Evolutionary conservation across 495 filamentous ascomycete species (phyloP).

Genomic region (Neohortaea acidophila): DNA sequence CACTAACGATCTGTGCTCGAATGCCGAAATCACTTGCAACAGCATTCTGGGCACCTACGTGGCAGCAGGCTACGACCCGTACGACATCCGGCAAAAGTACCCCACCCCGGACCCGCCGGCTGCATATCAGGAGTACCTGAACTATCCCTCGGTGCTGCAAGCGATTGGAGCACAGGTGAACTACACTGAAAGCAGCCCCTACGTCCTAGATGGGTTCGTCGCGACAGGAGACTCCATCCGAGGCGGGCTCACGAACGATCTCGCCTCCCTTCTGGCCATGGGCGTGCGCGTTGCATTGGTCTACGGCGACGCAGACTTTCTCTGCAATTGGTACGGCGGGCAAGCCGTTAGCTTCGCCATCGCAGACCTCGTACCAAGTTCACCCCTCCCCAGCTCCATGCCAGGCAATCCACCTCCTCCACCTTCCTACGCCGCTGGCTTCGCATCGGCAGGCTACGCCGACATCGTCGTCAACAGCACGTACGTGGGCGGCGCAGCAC

Average conservation of each 20-base stretch:
- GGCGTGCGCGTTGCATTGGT: slow-evolving; percentile 25
- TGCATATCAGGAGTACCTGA: slow-evolving; percentile 25
- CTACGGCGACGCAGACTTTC: slow-evolving; percentile 27
- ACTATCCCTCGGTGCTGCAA: slow-evolving; percentile 21
- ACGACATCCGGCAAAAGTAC: slow-evolving; percentile 22
- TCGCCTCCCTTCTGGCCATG: slow-evolving; percentile 20
- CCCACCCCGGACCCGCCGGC: slow-evolving; percentile 20
- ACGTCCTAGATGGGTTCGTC: slow-evolving; percentile 17
- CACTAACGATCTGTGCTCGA: slow-evolving; percentile 19
- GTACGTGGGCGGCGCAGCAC: slow-evolving; percentile 26
- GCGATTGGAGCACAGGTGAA: slow-evolving; percentile 26
- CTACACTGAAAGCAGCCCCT: slow-evolving; percentile 21
- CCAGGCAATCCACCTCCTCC: not conserved
- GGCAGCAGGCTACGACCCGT: slow-evolving; percentile 12
- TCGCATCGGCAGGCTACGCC: slow-evolving; percentile 34
- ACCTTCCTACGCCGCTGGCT: slow-evolving; percentile 36
- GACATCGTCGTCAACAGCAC: slow-evolving; percentile 36
- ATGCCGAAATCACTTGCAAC: slow-evolving; percentile 16
- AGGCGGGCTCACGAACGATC: slow-evolving; percentile 18
- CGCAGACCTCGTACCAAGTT: slow-evolving; percentile 3
- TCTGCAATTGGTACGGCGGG: slow-evolving; percentile 30
- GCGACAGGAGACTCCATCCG: slow-evolving; percentile 23
- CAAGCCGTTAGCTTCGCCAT: slow-evolving; percentile 25
- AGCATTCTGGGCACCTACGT: not conserved
- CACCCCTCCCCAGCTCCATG: not conserved